These are phyloP conservation scores for Pilatotrama ljubarskyi DNA, from an alignment of 768 basidiomycete genomes.

Conservation along the genomic window DNA sequence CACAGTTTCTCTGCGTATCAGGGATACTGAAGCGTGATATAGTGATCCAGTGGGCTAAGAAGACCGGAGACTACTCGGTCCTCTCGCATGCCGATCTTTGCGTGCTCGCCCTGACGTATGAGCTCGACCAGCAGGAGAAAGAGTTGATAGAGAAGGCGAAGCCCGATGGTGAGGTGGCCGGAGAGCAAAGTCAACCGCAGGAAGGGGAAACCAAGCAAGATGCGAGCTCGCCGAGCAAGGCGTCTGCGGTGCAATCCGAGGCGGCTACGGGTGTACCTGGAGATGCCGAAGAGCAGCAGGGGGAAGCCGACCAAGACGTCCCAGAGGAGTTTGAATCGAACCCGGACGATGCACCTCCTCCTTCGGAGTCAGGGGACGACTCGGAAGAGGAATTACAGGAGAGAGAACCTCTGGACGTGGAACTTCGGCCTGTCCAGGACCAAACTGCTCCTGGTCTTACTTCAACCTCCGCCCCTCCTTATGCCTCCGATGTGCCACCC, in stretches of 20 bases:
- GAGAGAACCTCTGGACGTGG: conserved; percentile 46
- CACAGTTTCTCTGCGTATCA: background rate
- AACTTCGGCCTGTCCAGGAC: conserved; percentile 39
- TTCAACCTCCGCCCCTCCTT: background rate
- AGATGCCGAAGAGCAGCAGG: background rate
- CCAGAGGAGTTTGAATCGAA: conserved; percentile 19
- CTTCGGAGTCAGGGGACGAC: conserved; percentile 6
- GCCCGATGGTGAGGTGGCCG: conserved; percentile 23
- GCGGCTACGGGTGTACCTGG: background rate
- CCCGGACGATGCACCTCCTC: conserved; percentile 20
- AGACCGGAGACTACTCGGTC: conserved; percentile 94
- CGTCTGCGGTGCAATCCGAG: conserved; percentile 5
- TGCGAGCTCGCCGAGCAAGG: conserved; percentile 1
- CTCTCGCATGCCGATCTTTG: conserved; percentile 90
- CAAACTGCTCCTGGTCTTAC: conserved; percentile 13
- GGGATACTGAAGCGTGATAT: conserved; percentile 21
- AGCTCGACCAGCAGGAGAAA: conserved; percentile 60
- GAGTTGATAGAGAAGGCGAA: conserved; percentile 28
- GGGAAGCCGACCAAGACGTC: conserved; percentile 16
- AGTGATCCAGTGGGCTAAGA: conserved; percentile 93
- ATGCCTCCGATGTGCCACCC: background rate
- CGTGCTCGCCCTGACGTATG: conserved; percentile 85
- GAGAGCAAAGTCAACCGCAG: background rate
- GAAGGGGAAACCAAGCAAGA: background rate
- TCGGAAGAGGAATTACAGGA: conserved; percentile 14